Base-by-base conservation (phyloP, 768 basidiomycete species). In the Ramaria sp. region DNA sequence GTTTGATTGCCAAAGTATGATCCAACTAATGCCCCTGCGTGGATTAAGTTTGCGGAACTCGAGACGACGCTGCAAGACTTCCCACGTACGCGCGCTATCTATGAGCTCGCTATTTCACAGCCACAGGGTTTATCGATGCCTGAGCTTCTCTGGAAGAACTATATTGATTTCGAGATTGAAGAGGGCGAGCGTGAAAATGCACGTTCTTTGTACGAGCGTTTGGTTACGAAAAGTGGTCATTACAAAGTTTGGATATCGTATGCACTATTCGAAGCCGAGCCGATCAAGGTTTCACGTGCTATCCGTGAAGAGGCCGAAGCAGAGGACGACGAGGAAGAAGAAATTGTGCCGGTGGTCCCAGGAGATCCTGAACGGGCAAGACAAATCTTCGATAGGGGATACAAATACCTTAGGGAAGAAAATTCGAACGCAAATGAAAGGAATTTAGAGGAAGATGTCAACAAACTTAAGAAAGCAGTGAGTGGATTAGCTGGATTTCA, bases 241-340 rank as follows among this genome's bases (percentile, higher is more conserved):
- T 87, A 92, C 70, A 97, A 97, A 70, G 92, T 95, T 18, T 98
- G 93, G 92, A 89, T 96, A 53, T 83, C 92, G 51, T 98, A 85
- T 67, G 95, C 95, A 0, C 76, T 86, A 61, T 96, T 97, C 61
- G 95, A 98, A 68, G 85, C 82, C 5, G 85, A 85, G 61, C 72
- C 80, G 5, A 84, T 88, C 42, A 82, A 82, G 4, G 61, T 83
- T 5, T 77, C 78, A 9, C 72, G 84, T 20, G 80, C 77, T 3
- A 70, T 76, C 61, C 74, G 85, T 38, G 86, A 85, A 50, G 85
- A 83, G 12, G 86, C 86, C 12, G 82, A 83, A 18, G 82, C 83
- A 15, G 72, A 74, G 15, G 84, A 82, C 57, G 82, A 83, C 15
- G 72, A 74, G 15, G 84, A 82, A 57, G 72, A 74, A 48, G 63